A percentile compares a stretch with the other conserved stretches of the same genome.
Evolutionary conservation across 768 basidiomycete genomes (phyloP).

Genomic region (Coprinellus micaceus): DNA sequence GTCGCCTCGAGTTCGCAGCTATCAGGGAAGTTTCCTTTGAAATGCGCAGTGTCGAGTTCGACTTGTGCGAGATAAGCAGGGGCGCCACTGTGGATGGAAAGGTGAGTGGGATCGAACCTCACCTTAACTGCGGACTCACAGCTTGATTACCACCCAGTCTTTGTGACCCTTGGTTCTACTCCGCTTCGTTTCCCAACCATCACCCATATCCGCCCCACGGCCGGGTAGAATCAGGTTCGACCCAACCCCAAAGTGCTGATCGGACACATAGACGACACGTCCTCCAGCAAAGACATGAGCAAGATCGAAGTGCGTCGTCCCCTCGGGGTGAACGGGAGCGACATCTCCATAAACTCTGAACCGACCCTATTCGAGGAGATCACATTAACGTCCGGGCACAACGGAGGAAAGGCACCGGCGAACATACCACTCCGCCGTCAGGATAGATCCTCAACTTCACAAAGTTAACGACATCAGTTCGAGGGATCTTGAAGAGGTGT

Average conservation of each 20-base stretch:
- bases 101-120: not conserved
- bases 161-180: slow-evolving; percentile 76
- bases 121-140: slow-evolving; percentile 48
- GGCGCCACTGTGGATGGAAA: slow-evolving; percentile 51
- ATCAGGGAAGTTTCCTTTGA: slow-evolving; percentile 94
- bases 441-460: slow-evolving; percentile 95
- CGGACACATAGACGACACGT: slow-evolving; percentile 76
- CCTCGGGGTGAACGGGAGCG: slow-evolving; percentile 53
- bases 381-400: slow-evolving; percentile 9
- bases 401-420: slow-evolving; percentile 7
- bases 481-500: slow-evolving; percentile 78
- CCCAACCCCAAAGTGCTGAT: slow-evolving; percentile 94
- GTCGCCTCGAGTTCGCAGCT: slow-evolving; percentile 75
- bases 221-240: slow-evolving; percentile 90
- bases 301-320: slow-evolving; percentile 63
- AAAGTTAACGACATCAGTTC: slow-evolving; percentile 56
- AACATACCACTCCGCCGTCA: slow-evolving; percentile 90
- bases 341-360: slow-evolving; percentile 90
- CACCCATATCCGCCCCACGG: slow-evolving; percentile 91
- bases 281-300: slow-evolving; percentile 91
- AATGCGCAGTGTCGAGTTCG: slow-evolving; percentile 92
- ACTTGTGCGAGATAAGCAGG: slow-evolving; percentile 69
- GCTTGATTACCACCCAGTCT: slow-evolving; percentile 87
- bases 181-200: slow-evolving; percentile 97
- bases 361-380: slow-evolving; percentile 57